Percentiles rank a stretch among this genome's conserved stretches.
phyloP scores from a whole-genome alignment of 768 basidiomycete species.

The Boletus reticuloceps region DNA sequence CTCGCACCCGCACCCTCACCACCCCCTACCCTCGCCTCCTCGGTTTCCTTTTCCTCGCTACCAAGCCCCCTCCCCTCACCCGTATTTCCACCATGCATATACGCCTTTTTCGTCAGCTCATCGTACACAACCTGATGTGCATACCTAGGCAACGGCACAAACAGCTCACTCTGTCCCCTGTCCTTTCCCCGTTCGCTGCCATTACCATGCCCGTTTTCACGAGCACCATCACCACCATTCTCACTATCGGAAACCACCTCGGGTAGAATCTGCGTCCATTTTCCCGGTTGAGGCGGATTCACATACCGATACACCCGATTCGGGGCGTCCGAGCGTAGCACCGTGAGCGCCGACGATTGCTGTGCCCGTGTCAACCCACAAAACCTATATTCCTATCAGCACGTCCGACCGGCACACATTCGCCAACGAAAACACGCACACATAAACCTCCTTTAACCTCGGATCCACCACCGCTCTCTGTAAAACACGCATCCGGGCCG shows the following conservation, averaged over 20 bases:
- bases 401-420: conserved; percentile 1
- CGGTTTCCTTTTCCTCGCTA: conserved; percentile 26
- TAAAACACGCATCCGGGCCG: conserved; percentile 71
- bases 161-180: conserved; percentile 15
- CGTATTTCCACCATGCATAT: conserved; percentile 77
- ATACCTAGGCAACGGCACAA: conserved; percentile 59
- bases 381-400: conserved; percentile 40
- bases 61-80: conserved; percentile 35
- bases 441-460: conserved; percentile 62
- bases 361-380: conserved; percentile 54
- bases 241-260: conserved; percentile 19
- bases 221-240: neutral
- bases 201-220: neutral
- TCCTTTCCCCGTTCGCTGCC: neutral
- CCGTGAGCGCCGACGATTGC: conserved; percentile 31
- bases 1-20: no score
- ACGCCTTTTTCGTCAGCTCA: conserved; percentile 49
- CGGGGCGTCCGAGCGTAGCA: conserved; percentile 39
- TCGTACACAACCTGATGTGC: conserved; percentile 82
- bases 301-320: conserved; percentile 71
- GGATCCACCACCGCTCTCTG: conserved; percentile 72
- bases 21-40: neutral
- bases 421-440: conserved; percentile 48
- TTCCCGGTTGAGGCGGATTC: conserved; percentile 48
- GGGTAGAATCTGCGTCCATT: conserved; percentile 60